phyloP scores from a whole-genome alignment of 163 green algal species.

The Scenedesmus sp. region DNA sequence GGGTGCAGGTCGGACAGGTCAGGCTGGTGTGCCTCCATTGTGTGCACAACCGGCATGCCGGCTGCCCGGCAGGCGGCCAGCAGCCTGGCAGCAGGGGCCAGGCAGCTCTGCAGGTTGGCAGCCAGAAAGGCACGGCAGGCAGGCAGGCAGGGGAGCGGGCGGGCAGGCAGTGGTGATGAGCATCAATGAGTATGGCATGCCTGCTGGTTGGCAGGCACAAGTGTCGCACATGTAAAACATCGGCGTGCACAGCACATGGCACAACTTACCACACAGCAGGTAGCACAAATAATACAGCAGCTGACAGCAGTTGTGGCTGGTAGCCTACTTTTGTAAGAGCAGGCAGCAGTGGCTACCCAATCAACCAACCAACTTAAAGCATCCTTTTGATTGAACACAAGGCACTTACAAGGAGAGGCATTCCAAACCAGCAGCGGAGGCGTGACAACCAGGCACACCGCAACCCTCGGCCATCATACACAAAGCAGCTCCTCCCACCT shows the following conservation, averaged over 20 bases:
- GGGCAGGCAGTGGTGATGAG: neutral
- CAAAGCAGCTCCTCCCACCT: slow-evolving; percentile 27
- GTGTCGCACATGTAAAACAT: too few species aligned
- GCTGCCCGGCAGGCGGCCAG: slow-evolving; percentile 62
- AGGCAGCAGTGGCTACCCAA: too few species aligned
- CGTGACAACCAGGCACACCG: neutral
- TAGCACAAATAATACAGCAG: too few species aligned
- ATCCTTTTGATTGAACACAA: too few species aligned
- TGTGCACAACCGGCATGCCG: slow-evolving; percentile 76
- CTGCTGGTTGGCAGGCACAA: neutral
- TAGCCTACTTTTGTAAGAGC: too few species aligned
- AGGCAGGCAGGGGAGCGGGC: neutral
- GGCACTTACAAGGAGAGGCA: too few species aligned
- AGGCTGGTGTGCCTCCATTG: slow-evolving; percentile 76
- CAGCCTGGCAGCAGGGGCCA: slow-evolving; percentile 59
- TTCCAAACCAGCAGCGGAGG: neutral
- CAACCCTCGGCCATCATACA: neutral
- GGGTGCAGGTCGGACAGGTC: slow-evolving; percentile 78
- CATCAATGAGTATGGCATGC: too few species aligned
- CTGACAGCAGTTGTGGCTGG: too few species aligned
- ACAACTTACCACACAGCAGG: too few species aligned
- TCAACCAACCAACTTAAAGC: too few species aligned
- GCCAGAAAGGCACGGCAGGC: neutral
- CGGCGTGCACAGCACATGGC: too few species aligned
- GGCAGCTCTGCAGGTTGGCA: slow-evolving; percentile 50